These are phyloP conservation scores for Trichomonas vaginalis DNA, from an alignment of 208 protist species.

Conservation along the genomic window DNA sequence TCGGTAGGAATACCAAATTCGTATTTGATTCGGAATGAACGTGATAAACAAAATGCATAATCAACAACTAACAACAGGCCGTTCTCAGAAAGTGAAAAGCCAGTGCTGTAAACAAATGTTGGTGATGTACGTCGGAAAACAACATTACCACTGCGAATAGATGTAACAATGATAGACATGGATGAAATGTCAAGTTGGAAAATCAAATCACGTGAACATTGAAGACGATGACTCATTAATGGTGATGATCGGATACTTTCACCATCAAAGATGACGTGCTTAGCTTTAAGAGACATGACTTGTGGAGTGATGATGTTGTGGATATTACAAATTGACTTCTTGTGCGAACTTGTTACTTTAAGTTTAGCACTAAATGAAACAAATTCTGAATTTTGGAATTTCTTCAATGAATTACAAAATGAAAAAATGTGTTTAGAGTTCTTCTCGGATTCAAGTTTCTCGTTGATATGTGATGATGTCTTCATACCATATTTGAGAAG, in stretches of 20 bases:
- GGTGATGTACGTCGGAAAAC: neutral
- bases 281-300: neutral
- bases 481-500: neutral
- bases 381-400: neutral
- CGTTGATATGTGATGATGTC: neutral
- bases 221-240: neutral
- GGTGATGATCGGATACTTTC: neutral
- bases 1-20: neutral
- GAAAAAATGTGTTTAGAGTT: neutral
- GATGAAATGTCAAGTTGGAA: neutral
- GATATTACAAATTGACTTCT: neutral
- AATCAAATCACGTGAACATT: neutral
- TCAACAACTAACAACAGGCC: neutral
- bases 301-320: neutral
- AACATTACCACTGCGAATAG: neutral
- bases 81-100: neutral
- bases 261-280: neutral
- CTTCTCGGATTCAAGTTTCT: neutral
- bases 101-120: neutral
- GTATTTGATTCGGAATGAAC: neutral
- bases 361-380: neutral
- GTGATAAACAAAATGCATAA: neutral
- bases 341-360: neutral
- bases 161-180: neutral
- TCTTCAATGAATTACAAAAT: neutral